Conservation (phyloP, 305 asterid genomes). For the Salvia sclarea region DNA sequence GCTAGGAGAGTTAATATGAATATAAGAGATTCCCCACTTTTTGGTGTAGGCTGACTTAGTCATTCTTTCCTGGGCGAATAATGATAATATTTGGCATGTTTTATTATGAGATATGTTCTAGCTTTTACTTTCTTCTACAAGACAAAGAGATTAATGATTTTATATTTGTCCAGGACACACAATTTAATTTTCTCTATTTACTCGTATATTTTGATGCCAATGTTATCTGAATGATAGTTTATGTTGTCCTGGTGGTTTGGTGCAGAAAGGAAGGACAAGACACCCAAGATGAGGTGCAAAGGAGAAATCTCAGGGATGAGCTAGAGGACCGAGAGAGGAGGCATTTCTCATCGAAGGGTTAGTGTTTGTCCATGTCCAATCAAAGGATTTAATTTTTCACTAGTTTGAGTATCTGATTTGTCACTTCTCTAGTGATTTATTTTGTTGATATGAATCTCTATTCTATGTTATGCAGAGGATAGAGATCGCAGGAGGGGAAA, state of each 20-base stretch:
- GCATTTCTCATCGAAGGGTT: conserved; percentile 77
- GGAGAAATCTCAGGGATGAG: conserved; percentile 79
- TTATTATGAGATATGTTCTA: neutral
- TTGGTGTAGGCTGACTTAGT: neutral
- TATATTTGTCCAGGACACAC: neutral
- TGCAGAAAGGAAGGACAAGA: conserved; percentile 88
- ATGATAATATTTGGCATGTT: neutral
- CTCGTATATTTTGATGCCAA: neutral
- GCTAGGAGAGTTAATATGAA: neutral
- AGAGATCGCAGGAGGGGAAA: conserved; percentile 60
- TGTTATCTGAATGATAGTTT: neutral
- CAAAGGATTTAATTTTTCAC: neutral
- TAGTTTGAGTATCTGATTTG: conserved; percentile 9
- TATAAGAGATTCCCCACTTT: neutral
- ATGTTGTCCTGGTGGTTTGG: conserved; percentile 20
- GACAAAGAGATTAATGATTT: neutral
- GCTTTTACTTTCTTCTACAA: neutral
- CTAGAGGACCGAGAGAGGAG: conserved; percentile 80
- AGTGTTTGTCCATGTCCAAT: conserved; percentile 19
- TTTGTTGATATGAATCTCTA: neutral
- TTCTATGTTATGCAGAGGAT: conserved; percentile 43
- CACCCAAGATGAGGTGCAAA: conserved; percentile 75
- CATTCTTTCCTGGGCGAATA: neutral
- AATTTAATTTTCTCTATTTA: neutral
- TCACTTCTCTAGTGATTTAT: neutral